Evolutionary conservation across 805 yeast species (phyloP).

Genomic region (Candida orba): DNA sequence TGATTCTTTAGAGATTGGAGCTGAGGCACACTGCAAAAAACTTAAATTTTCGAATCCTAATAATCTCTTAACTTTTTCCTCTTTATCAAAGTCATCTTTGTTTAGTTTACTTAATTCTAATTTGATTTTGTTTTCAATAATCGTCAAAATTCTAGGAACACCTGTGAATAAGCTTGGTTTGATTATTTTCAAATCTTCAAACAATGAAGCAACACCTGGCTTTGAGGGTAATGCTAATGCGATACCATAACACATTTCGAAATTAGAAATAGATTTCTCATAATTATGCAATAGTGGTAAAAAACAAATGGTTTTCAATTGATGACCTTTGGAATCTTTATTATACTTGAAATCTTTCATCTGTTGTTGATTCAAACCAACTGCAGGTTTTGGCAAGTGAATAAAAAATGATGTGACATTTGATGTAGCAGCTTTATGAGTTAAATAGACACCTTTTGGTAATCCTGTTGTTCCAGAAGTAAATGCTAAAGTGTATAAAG

Average conservation of each 20-base stretch:
- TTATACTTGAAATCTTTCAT: background rate
- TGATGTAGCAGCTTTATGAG: conserved; percentile 38
- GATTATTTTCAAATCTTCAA: conserved; percentile 41
- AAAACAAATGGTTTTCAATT: conserved; percentile 30
- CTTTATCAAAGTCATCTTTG: background rate
- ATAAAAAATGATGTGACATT: conserved; percentile 20
- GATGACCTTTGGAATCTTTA: conserved; percentile 7
- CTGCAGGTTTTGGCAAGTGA: conserved; percentile 7
- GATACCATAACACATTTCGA: conserved; percentile 31
- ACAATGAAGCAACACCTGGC: conserved; percentile 32
- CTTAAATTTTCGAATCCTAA: conserved; percentile 33
- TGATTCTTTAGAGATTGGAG: conserved; percentile 52
- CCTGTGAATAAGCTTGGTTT: conserved; percentile 39
- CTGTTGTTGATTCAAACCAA: background rate
- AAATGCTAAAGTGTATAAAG: conserved; percentile 34
- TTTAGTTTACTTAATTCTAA: conserved; percentile 26
- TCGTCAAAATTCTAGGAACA: conserved; percentile 51
- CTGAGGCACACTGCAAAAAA: conserved; percentile 41
- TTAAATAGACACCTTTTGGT: conserved; percentile 52
- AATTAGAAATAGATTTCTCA: conserved; percentile 40
- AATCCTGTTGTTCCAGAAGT: conserved; percentile 59
- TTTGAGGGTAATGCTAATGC: conserved; percentile 39
- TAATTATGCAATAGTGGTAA: conserved; percentile 54
- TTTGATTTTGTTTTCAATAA: conserved; percentile 43
- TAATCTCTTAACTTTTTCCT: conserved; percentile 5